Base-by-base conservation (phyloP, 2,329 filamentous ascomycete species). In the Paracoccidioides brasiliensis region DNA sequence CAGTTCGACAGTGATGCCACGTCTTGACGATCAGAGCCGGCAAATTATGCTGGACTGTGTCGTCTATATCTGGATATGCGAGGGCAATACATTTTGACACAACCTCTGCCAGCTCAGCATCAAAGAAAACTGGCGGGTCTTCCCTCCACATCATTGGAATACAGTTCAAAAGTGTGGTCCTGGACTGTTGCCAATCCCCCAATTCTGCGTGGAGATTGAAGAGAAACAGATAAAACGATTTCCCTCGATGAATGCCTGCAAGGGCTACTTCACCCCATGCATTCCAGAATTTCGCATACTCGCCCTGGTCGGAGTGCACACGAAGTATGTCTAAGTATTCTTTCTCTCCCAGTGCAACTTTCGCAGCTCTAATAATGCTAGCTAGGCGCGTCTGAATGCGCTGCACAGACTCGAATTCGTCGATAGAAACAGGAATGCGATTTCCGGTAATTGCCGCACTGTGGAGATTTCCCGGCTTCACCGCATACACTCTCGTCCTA, bases 141-240 rank as follows among this genome's bases (percentile, higher is more conserved):
- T 87, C 83, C 49, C 69, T 66, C 15, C 72, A 59, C 79, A 87
- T 83, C 63, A 84, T 80, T 2, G 76, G 73, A n/a, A 80, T 73
- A 64, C 78, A 79, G 58, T 71, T 75, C 74, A 49, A 76, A 58
- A 80, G 69, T 28, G 72, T 76, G 57, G 73, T 72, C 54, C 68
- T 74, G 65, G 74, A 82, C 58, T 71, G 66, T 50, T 56, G 62
- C 56, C 55, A 74, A 68, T 59, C 78, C 70, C 0, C 62, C 0
- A 75, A 74, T 4, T 70, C 64, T 0, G 77, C 75, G 54, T 82
- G 73, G 33, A 72, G 64, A 12, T 66, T 60, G 63, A 80, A 84
- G 32, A 82, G 69, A 38, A 77, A 69, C 3, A 70, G 66, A 63
- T 87, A 88, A 59, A 84, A 72, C 14, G 65, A 64, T n/a, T 71